Evolutionary conservation across 2,329 filamentous ascomycete genomes (phyloP).

Genomic region (Lithohypha guttulata): DNA sequence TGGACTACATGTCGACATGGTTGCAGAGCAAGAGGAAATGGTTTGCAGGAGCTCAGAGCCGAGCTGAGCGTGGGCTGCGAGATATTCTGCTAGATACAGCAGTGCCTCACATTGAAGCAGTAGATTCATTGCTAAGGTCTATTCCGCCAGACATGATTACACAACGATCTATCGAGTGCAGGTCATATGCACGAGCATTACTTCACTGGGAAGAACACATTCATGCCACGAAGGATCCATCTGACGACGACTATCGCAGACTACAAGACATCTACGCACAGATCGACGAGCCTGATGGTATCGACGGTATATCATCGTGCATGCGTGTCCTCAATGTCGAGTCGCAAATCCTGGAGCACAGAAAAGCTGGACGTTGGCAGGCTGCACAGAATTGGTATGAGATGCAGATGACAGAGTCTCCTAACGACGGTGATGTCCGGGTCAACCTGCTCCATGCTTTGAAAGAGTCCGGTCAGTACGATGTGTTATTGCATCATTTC

Average conservation of each 20-base stretch:
- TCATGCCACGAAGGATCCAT: constrained; percentile 39
- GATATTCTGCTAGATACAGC: constrained; percentile 14
- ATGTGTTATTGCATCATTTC: constrained; percentile 76
- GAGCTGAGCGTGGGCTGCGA: constrained; percentile 14
- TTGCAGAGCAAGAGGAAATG: constrained; percentile 62
- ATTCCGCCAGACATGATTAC: constrained; percentile 67
- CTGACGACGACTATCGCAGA: constrained; percentile 55
- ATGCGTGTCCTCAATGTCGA: constrained; percentile 80
- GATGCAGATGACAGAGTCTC: constrained; percentile 69
- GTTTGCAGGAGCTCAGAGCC: constrained; percentile 10
- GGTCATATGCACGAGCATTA: constrained; percentile 80
- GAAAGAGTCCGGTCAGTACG: constrained; percentile 90
- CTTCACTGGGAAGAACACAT: constrained; percentile 94
- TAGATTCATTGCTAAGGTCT: constrained; percentile 60
- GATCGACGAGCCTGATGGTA: constrained; percentile 93
- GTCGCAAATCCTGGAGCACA: constrained; percentile 84
- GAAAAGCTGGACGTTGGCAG: constrained; percentile 85
- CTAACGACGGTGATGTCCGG: constrained; percentile 66
- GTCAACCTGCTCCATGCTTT: constrained; percentile 76
- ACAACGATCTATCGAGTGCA: constrained; percentile 79
- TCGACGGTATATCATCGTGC: constrained; percentile 86
- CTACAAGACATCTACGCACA: constrained; percentile 92
- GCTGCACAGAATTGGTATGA: constrained; percentile 98
- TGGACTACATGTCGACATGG: constrained; percentile 90
- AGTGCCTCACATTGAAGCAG: constrained; percentile 43